Conservation (phyloP, 2,329 filamentous ascomycete genomes). For the Monilinia aucupariae region DNA sequence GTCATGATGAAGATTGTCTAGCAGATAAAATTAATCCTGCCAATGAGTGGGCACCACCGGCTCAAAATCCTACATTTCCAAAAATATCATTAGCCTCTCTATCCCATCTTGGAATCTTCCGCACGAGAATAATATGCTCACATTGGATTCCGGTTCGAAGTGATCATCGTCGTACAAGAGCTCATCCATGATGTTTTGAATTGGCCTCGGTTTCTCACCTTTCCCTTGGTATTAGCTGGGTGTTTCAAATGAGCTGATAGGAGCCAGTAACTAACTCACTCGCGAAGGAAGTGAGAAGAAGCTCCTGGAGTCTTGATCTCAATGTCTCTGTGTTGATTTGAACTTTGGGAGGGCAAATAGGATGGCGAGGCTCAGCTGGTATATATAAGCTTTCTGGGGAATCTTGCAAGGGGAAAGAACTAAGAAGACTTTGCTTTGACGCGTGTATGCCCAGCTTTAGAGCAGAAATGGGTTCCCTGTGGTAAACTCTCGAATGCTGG, state of each 20-base stretch:
- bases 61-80: background rate
- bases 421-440: background rate
- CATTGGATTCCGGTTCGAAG: background rate
- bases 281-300: background rate
- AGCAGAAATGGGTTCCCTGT: background rate
- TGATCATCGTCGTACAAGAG: background rate
- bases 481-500: background rate
- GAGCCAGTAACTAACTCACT: background rate
- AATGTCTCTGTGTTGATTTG: background rate
- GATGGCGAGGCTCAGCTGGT: background rate
- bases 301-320: background rate
- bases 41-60: slow-evolving; percentile 7
- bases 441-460: background rate
- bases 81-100: background rate
- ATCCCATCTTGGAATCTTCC: background rate
- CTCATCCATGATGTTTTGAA: slow-evolving; percentile 2
- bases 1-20: background rate
- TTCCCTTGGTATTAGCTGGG: background rate
- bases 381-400: background rate
- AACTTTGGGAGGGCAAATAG: background rate
- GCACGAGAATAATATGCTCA: background rate
- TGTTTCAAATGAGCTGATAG: background rate
- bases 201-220: slow-evolving; percentile 1
- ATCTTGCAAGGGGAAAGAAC: background rate
- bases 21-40: background rate